Percentiles rank a stretch among this genome's conserved stretches.
Evolutionary conservation across 176 grass and related monocot genomes (phyloP).

Genomic region (Cenchrus fungigraminus): DNA sequence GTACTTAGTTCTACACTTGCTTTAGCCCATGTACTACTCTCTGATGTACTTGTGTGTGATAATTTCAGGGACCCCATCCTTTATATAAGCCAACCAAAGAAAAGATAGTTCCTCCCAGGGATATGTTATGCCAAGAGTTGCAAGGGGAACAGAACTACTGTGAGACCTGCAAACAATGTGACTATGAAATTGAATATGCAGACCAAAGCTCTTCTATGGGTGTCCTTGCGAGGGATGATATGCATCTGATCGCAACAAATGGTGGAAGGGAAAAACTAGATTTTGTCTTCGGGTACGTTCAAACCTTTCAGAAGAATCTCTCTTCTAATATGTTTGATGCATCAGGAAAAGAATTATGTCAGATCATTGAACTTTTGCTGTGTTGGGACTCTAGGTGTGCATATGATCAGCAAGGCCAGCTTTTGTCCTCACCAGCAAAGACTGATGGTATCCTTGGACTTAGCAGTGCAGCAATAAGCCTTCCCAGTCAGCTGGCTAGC

Average conservation of each 20-base stretch:
- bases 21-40: slow-evolving; percentile 3
- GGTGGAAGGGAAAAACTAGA: slow-evolving; percentile 72
- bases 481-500: slow-evolving; percentile 77
- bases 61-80: slow-evolving; percentile 78
- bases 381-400: slow-evolving; percentile 72
- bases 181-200: slow-evolving; percentile 98
- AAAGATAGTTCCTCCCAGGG: slow-evolving; percentile 78
- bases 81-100: slow-evolving; percentile 89
- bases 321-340: slow-evolving; percentile 17
- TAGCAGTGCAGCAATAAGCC: slow-evolving; percentile 75
- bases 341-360: slow-evolving; percentile 21
- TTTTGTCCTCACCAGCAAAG: slow-evolving; percentile 91
- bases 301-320: slow-evolving; percentile 14
- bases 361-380: slow-evolving; percentile 28
- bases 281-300: slow-evolving; percentile 87
- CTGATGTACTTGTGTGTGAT: neutral
- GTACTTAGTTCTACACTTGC: slow-evolving; percentile 6
- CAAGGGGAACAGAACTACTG: slow-evolving; percentile 88
- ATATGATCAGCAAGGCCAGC: slow-evolving; percentile 96
- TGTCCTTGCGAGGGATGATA: slow-evolving; percentile 89
- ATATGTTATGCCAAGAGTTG: slow-evolving; percentile 81
- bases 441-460: slow-evolving; percentile 99
- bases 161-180: slow-evolving; percentile 85
- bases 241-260: slow-evolving; percentile 72
- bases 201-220: slow-evolving; percentile 95